A percentile compares a stretch with the other conserved stretches of the same genome.
These are phyloP conservation scores for Colletotrichum sp. DNA, from an alignment of 2,329 filamentous ascomycete species.

Conservation along the genomic window DNA sequence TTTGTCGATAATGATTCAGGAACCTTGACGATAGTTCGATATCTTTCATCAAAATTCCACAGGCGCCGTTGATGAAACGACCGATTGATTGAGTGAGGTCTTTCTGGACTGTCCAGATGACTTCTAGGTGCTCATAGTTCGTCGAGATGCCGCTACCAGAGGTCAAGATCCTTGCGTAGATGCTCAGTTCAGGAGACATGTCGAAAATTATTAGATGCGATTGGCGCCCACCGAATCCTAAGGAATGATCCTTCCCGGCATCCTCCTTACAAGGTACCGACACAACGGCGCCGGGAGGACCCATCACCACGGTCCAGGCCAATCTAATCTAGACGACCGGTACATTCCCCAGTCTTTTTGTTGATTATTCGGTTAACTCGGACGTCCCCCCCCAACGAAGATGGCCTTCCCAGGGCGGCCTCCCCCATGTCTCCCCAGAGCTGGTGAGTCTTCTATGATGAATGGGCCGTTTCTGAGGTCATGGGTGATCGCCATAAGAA, in stretches of 20 bases:
- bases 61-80: not conserved
- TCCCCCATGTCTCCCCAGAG: not conserved
- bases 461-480: not conserved
- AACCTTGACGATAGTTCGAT: not conserved
- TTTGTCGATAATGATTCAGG: not conserved
- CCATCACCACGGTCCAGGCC: not conserved
- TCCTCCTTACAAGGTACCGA: not conserved
- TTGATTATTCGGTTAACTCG: not conserved
- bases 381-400: not conserved
- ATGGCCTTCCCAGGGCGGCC: not conserved
- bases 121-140: not conserved
- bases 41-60: not conserved
- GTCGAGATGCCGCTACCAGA: not conserved
- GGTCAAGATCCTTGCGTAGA: not conserved
- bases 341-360: not conserved
- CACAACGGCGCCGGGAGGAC: not conserved
- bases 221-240: not conserved
- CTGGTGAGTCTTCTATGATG: not conserved
- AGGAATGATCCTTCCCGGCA: not conserved
- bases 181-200: not conserved
- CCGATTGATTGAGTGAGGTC: not conserved
- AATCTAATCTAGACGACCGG: not conserved
- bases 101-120: not conserved
- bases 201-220: conserved; percentile 1
- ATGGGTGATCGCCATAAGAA: not conserved